Conservation (phyloP, 306 rosid genomes). For the Hippophae gyantsensis region DNA sequence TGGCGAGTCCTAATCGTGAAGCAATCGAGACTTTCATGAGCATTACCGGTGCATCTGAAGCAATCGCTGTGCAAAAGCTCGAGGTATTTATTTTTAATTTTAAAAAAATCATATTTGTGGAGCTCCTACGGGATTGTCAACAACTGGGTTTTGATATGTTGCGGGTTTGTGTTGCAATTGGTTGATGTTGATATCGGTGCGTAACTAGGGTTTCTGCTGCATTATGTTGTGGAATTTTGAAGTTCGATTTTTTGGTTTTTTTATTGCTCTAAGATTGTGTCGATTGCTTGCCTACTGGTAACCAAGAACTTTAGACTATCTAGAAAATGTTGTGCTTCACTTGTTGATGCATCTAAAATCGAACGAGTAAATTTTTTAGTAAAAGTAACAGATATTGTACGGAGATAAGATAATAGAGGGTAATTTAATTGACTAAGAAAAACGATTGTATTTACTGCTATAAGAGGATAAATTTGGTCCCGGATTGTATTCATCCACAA, state of each 20-base stretch:
- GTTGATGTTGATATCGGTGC: constrained; percentile 1
- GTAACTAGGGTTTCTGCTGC: constrained; percentile 17
- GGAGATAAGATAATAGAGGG: too few species aligned
- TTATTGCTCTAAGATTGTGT: neutral
- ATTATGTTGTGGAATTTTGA: constrained; percentile 10
- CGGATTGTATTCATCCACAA: too few species aligned
- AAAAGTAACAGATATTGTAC: too few species aligned
- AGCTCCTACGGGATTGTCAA: neutral
- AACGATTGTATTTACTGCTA: too few species aligned
- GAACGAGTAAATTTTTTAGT: too few species aligned
- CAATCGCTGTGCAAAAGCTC: constrained; percentile 53
- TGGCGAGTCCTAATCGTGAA: constrained; percentile 77
- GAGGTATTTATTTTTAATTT: constrained; percentile 30
- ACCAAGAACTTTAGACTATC: too few species aligned
- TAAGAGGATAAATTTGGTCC: too few species aligned
- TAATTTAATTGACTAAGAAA: too few species aligned
- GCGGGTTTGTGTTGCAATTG: neutral
- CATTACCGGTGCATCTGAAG: constrained; percentile 63
- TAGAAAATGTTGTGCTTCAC: too few species aligned
- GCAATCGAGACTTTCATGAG: constrained; percentile 66
- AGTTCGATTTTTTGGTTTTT: constrained; percentile 2
- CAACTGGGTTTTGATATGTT: neutral
- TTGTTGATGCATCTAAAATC: too few species aligned
- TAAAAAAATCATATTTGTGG: neutral
- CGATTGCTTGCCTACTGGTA: neutral